phyloP scores from a whole-genome alignment of 441 rosid species.

The Raphanus hybrid region DNA sequence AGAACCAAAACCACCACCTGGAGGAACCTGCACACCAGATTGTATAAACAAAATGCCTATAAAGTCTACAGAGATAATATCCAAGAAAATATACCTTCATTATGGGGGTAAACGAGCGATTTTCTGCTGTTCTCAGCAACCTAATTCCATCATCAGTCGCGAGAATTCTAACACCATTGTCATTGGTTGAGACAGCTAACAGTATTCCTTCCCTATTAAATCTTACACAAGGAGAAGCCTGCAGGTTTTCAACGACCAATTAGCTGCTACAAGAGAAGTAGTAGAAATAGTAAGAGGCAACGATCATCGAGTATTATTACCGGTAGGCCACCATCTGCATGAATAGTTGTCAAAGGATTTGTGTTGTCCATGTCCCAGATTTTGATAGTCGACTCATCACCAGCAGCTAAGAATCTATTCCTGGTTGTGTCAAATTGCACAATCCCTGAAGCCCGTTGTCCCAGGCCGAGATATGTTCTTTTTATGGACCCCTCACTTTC shows the following conservation, averaged over 20 bases:
- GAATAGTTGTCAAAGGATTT: slow-evolving; percentile 25
- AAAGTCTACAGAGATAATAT: neutral
- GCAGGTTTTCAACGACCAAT: slow-evolving; percentile 38
- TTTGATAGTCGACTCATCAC: slow-evolving; percentile 31
- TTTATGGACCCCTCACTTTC: slow-evolving; percentile 25
- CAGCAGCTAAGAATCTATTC: slow-evolving; percentile 26
- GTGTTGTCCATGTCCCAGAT: slow-evolving; percentile 29
- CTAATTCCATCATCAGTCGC: slow-evolving; percentile 81
- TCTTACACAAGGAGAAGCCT: slow-evolving; percentile 81
- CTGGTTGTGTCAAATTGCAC: slow-evolving; percentile 27
- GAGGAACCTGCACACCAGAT: slow-evolving; percentile 54
- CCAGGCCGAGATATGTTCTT: slow-evolving; percentile 25
- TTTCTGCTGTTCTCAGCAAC: slow-evolving; percentile 67
- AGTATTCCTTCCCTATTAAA: slow-evolving; percentile 82
- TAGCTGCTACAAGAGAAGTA: slow-evolving; percentile 16
- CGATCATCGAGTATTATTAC: slow-evolving; percentile 5
- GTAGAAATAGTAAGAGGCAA: slow-evolving; percentile 15
- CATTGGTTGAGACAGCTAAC: slow-evolving; percentile 83
- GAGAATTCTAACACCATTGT: slow-evolving; percentile 72
- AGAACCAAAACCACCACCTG: slow-evolving; percentile 49
- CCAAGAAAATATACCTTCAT: slow-evolving; percentile 60
- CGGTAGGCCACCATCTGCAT: slow-evolving; percentile 30
- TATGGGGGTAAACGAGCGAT: slow-evolving; percentile 62
- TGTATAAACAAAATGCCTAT: neutral
- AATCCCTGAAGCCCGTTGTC: slow-evolving; percentile 21